Evolutionary conservation across 1,284 basidiomycete genomes (phyloP), one percentile per base, ranked within the genome.

Genomic region (Cystobasidiaceae sp.): DNA sequence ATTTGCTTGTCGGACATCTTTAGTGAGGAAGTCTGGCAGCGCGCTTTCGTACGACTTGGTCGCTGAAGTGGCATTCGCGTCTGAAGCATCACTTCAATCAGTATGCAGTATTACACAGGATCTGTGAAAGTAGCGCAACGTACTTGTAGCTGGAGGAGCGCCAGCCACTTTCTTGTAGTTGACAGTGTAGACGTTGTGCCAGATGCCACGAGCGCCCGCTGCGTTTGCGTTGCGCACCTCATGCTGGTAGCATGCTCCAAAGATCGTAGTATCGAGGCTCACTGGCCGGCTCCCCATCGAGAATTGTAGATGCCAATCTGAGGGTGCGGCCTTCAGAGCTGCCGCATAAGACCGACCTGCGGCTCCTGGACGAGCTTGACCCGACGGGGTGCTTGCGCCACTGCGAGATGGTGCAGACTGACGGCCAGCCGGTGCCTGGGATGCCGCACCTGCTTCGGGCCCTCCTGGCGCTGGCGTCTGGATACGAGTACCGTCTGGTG

Each of bases 221-320:
- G 62, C 52, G 4, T 13, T 48, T 9, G 63, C 68, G n/a, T 56
- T 56, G 13, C 62, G 60, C 9, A 56, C 45, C 59, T 73, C 89
- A 73, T 89, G 86, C 69, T 89, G 87, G 75, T 97, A 92, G 44
- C 97, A 87, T 0, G 92, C 93, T 2, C 93, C 93, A 74, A 96
- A 98, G 65, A 99, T 87, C 0, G 96, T 98, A 67, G 94, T 83
- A 74, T 93, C 88, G 67, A 94, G 79, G 0, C 87, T 86, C 25
- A 98, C 79, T 15, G 84, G 79, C 66, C 90, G 85, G 64, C 89
- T 91, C 71, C 91, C 90, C 82, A 97, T 87, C 19, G 84, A 87
- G 77, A 99, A 98, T 75, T 93, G 89, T 50, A 98, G 83, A 75
- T 98, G 93, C 91, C 93, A 99, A 74, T 98, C 93, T 23, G 83